Conservation (phyloP, 2,329 filamentous ascomycete species). For the Dactylonectria macrodidyma region DNA sequence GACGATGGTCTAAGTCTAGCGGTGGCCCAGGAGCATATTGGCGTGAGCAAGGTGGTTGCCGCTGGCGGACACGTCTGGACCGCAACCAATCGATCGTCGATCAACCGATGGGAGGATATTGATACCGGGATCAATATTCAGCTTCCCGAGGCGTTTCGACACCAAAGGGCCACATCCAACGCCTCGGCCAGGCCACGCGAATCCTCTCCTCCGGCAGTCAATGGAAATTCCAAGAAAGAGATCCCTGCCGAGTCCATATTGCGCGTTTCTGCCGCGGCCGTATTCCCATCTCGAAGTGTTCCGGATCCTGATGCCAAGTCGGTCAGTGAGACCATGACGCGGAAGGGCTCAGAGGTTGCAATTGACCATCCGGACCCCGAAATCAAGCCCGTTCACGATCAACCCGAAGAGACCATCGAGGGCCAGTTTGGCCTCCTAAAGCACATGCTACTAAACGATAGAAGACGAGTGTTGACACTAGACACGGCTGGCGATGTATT, state of each 20-base stretch:
- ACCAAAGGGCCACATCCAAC: slow-evolving; percentile 63
- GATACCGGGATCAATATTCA: slow-evolving; percentile 83
- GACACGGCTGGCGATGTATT: slow-evolving; percentile 97
- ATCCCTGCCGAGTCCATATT: slow-evolving; percentile 86
- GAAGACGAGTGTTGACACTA: slow-evolving; percentile 88
- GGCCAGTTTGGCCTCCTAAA: slow-evolving; percentile 97
- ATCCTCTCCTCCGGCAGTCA: slow-evolving; percentile 52
- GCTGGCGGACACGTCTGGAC: slow-evolving; percentile 89
- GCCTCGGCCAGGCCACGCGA: slow-evolving; percentile 55
- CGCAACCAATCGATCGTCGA: slow-evolving; percentile 89
- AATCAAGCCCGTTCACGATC: slow-evolving; percentile 74
- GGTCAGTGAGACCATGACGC: slow-evolving; percentile 59
- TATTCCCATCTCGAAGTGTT: slow-evolving; percentile 74
- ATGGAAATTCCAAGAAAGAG: slow-evolving; percentile 66
- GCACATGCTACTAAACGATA: slow-evolving; percentile 91
- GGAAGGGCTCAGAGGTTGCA: slow-evolving; percentile 55
- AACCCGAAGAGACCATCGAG: slow-evolving; percentile 87
- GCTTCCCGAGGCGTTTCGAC: slow-evolving; percentile 69
- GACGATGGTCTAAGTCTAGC: slow-evolving; percentile 93
- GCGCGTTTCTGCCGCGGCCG: slow-evolving; percentile 86
- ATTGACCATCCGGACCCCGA: slow-evolving; percentile 50
- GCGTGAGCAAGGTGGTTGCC: slow-evolving; percentile 77
- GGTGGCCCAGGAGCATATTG: slow-evolving; percentile 92
- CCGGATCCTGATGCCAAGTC: slow-evolving; percentile 71
- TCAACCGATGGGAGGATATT: slow-evolving; percentile 92